These are phyloP conservation scores for Fusarium hainanense DNA, from an alignment of 2,329 filamentous ascomycete genomes.

Conservation along the genomic window DNA sequence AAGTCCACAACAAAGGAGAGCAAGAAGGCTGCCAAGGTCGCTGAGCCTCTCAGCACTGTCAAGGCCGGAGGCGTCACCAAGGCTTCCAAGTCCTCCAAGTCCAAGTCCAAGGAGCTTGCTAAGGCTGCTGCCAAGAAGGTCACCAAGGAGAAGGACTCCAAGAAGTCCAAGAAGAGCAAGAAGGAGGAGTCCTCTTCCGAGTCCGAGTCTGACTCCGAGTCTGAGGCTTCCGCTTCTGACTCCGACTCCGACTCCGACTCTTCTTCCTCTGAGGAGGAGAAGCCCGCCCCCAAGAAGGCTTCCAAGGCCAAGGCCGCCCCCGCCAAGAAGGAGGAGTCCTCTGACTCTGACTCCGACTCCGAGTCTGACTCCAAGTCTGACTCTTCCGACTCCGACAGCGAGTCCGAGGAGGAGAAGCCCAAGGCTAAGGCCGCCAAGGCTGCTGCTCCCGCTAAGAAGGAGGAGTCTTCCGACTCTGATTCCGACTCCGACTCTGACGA, in stretches of 20 bases:
- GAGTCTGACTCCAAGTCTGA: slow-evolving; percentile 50
- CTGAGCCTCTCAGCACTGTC: slow-evolving; percentile 63
- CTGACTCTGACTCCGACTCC: slow-evolving; percentile 49
- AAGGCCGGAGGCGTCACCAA: slow-evolving; percentile 77
- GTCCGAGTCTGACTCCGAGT: slow-evolving; percentile 55
- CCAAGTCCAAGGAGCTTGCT: slow-evolving; percentile 74
- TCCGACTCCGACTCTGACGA: slow-evolving; percentile 53
- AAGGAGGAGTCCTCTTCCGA: slow-evolving; percentile 58
- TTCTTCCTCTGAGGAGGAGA: slow-evolving; percentile 52
- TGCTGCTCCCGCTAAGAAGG: slow-evolving; percentile 38
- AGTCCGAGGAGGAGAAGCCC: slow-evolving; percentile 51
- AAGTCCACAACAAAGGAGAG: slow-evolving; percentile 71
- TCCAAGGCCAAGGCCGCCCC: slow-evolving; percentile 50
- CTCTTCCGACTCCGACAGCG: slow-evolving; percentile 48
- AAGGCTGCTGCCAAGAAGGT: slow-evolving; percentile 68
- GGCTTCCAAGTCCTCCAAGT: slow-evolving; percentile 70
- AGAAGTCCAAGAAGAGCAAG: slow-evolving; percentile 65
- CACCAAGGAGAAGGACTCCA: slow-evolving; percentile 59
- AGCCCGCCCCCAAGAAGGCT: slow-evolving; percentile 53
- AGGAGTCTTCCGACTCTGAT: slow-evolving; percentile 48
- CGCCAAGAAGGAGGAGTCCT: slow-evolving; percentile 47
- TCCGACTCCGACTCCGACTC: slow-evolving; percentile 51
- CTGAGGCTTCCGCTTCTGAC: slow-evolving; percentile 54
- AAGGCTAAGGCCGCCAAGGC: slow-evolving; percentile 48
- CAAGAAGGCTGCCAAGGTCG: slow-evolving; percentile 65